Evolutionary conservation across 164 flowering plant genomes (phyloP), one percentile per base, ranked within the genome.

Genomic region (Akebia trifoliata): DNA sequence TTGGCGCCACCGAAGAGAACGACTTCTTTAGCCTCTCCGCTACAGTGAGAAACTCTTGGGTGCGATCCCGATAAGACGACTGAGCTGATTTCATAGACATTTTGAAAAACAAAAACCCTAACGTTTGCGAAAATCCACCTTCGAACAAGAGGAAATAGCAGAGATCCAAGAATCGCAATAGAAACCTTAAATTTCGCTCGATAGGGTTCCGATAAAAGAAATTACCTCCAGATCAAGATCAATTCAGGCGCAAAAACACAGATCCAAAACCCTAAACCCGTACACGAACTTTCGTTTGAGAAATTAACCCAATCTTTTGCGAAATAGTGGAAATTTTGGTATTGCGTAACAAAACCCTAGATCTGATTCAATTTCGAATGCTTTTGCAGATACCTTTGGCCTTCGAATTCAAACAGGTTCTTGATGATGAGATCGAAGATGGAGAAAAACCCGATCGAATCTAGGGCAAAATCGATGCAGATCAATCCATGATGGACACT

Each of bases 61-160:
- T 90, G 32, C 95, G 86, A 73, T 90, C 97, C 40, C 96, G 72
- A 45, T 71, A 86, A 55, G 95, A 90, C 44, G 83, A 74, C 42
- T 79, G 86, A 10, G 73, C 75, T 17, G 67, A 32, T 64, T 76
- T 84, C 64, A 68, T 54, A 50, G 42, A 38, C 69, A 69, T 69
- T 56, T 69, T 37, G 30, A n/a, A 25, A n/a, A n/a, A n/a, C n/a
- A 17, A 15, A 6, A 21, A 9, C 47, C 24, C n/a, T 44, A 43
- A 44, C 18, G 9, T 42, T 39, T 29, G 24, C 20, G n/a, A 9
- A 28, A 17, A 17, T 56, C 20, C 26, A 24, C 20, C 43, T 35
- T 37, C 18, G 6, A 53, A 22, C 31, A 11, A 52, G 12, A 35
- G 9, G 11, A 52, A 32, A 50, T 5, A 50, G 26, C 4, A 38